Conservation (phyloP, 2,329 filamentous ascomycete genomes). For the Verticillium alfalfae region DNA sequence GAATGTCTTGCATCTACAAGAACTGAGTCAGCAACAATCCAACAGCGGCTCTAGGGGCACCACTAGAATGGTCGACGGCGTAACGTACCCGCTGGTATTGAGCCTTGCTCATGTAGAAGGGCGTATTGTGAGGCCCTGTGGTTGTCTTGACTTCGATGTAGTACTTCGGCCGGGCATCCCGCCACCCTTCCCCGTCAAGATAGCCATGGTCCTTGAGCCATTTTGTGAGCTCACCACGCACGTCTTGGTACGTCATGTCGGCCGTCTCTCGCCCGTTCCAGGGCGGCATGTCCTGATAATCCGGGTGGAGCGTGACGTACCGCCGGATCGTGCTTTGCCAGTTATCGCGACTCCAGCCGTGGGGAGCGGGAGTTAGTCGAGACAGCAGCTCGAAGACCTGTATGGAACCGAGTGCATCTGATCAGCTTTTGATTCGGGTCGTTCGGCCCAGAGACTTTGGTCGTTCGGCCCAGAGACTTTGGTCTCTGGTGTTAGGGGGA, state of each 20-base stretch:
- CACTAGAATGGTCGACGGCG: background rate
- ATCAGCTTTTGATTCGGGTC: background rate
- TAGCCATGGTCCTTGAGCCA: constrained; percentile 27
- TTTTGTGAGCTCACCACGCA: constrained; percentile 22
- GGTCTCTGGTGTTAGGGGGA: background rate
- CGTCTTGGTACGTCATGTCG: constrained; percentile 40
- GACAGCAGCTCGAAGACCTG: constrained; percentile 37
- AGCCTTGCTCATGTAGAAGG: constrained; percentile 40
- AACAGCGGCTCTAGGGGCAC: background rate
- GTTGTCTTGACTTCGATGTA: constrained; percentile 49
- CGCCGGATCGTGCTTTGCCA: constrained; percentile 44
- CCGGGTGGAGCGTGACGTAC: constrained; percentile 27
- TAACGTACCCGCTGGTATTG: constrained; percentile 34
- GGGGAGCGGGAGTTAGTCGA: constrained; percentile 17
- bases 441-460: background rate
- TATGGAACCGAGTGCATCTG: background rate
- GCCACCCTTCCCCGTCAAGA: constrained; percentile 19
- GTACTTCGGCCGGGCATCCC: constrained; percentile 26
- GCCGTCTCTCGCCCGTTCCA: constrained; percentile 38
- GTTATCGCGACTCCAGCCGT: constrained; percentile 29
- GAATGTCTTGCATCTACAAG: background rate
- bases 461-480: background rate
- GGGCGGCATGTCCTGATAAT: constrained; percentile 30
- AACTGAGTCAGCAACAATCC: background rate
- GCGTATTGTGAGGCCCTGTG: constrained; percentile 23